A percentile compares a stretch with the other conserved stretches of the same genome.
Evolutionary conservation across 2,329 filamentous ascomycete species (phyloP).

Genomic region (Beauveria brongniartii): DNA sequence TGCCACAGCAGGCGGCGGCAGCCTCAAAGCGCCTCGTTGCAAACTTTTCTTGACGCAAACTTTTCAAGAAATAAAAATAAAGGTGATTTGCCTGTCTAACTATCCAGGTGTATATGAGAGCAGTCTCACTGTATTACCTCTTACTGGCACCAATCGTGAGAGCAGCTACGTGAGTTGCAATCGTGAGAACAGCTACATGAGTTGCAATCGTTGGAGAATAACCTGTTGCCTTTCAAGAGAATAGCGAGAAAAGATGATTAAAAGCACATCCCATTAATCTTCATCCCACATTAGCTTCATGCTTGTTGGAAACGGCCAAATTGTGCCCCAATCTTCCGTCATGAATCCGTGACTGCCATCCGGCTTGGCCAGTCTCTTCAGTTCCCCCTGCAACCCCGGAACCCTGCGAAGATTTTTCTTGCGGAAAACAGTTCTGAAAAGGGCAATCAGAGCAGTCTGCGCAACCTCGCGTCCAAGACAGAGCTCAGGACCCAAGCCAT

Average conservation of each 20-base stretch:
- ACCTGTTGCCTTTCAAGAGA: too few relatives aligned
- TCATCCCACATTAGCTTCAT: conserved; percentile 47
- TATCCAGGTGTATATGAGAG: too few relatives aligned
- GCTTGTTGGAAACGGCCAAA: conserved; percentile 39
- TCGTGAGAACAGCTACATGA: too few relatives aligned
- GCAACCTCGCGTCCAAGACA: conserved; percentile 54
- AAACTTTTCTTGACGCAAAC: too few relatives aligned
- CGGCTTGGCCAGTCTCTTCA: conserved; percentile 55
- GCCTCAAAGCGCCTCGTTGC: too few relatives aligned
- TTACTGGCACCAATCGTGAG: too few relatives aligned
- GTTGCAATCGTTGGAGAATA: too few relatives aligned
- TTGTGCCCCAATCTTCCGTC: conserved; percentile 53
- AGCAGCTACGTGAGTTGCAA: too few relatives aligned
- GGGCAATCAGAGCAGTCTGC: conserved; percentile 55
- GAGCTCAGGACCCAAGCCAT: conserved; percentile 53
- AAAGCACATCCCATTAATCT: neutral
- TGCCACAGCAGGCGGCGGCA: too few relatives aligned
- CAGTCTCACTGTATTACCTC: too few relatives aligned
- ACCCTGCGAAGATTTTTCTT: conserved; percentile 53
- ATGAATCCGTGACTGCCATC: conserved; percentile 54
- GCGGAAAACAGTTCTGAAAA: conserved; percentile 58
- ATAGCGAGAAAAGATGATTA: neutral
- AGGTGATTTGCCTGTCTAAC: too few relatives aligned
- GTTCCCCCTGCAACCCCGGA: conserved; percentile 53
- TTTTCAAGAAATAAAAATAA: too few relatives aligned